A percentile compares a stretch with the other conserved stretches of the same genome.
Conservation (phyloP, 23 red algal genomes). For the Chondrus crispus region DNA sequence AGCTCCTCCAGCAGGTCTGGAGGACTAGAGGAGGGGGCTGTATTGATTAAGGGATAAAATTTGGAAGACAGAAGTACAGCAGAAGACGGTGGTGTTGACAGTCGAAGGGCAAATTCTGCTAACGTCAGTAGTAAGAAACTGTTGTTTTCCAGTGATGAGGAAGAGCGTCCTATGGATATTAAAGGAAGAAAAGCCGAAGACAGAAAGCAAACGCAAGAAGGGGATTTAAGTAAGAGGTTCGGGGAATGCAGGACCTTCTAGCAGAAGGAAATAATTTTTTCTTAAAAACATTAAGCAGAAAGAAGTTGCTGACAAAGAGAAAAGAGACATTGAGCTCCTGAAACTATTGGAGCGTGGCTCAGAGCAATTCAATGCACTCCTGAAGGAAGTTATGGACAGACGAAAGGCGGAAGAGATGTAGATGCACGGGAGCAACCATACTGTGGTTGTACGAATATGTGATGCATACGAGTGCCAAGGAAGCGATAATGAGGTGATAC, state of each 20-base stretch:
- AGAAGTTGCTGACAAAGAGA: background rate
- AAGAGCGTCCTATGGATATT: background rate
- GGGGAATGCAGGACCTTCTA: background rate
- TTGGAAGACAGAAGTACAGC: no score
- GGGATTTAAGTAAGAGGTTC: background rate
- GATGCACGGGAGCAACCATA: no score
- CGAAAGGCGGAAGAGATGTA: no score
- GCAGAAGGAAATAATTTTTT: constrained; percentile 7
- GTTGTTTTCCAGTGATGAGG: background rate
- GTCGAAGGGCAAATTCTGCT: no score
- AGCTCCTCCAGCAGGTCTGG: no score
- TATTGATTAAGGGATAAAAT: no score
- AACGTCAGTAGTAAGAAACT: no score
- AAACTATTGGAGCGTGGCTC: background rate
- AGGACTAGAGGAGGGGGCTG: no score
- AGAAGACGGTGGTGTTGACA: no score
- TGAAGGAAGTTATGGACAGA: background rate
- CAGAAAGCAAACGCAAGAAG: background rate
- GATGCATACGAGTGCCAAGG: no score
- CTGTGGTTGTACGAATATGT: no score
- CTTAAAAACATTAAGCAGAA: background rate
- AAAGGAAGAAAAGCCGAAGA: background rate
- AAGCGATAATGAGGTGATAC: no score
- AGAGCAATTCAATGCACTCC: background rate
- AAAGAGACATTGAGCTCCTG: background rate